Percentiles rank a stretch among this genome's conserved stretches.
phyloP scores from a whole-genome alignment of 371 early-diverging fungal species.

The Mucor piriformis region DNA sequence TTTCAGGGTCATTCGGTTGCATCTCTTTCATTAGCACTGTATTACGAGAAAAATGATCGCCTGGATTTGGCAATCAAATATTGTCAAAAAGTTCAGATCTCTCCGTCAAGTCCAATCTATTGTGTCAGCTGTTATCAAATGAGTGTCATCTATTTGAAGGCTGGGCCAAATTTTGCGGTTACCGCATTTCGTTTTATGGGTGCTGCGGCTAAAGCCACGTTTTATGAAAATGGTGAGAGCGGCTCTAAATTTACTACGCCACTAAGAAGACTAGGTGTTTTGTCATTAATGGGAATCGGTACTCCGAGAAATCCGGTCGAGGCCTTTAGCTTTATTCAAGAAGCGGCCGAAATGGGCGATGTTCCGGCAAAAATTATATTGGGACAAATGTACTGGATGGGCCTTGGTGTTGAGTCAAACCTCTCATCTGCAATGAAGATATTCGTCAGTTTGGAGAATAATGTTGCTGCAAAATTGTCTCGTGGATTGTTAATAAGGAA shows the following conservation, averaged over 20 bases:
- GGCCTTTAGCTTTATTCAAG: constrained; percentile 14
- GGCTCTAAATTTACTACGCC: not conserved
- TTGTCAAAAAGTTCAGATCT: not conserved
- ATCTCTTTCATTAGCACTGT: constrained; percentile 17
- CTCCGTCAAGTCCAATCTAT: constrained; percentile 15
- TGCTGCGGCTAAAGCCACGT: constrained; percentile 3
- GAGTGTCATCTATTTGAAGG: constrained; percentile 20
- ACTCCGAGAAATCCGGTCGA: not conserved
- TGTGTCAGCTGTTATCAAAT: constrained; percentile 17
- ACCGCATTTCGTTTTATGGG: constrained; percentile 14
- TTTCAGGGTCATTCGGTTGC: constrained; percentile 24
- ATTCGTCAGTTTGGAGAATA: constrained; percentile 5
- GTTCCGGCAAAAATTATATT: constrained; percentile 17
- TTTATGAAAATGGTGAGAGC: not conserved
- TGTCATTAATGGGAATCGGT: constrained; percentile 19
- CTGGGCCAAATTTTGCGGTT: not conserved
- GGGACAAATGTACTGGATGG: constrained; percentile 25
- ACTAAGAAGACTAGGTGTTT: constrained; percentile 14
- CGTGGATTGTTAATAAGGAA: constrained; percentile 16
- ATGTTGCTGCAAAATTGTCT: constrained; percentile 22
- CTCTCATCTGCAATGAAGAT: constrained; percentile 10
- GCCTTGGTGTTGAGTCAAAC: constrained; percentile 9
- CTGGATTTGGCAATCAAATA: constrained; percentile 8
- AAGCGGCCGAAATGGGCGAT: constrained; percentile 20
- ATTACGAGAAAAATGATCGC: constrained; percentile 15